Base-by-base conservation (phyloP, 305 asterid species). In the Fraxinus angustifolia region DNA sequence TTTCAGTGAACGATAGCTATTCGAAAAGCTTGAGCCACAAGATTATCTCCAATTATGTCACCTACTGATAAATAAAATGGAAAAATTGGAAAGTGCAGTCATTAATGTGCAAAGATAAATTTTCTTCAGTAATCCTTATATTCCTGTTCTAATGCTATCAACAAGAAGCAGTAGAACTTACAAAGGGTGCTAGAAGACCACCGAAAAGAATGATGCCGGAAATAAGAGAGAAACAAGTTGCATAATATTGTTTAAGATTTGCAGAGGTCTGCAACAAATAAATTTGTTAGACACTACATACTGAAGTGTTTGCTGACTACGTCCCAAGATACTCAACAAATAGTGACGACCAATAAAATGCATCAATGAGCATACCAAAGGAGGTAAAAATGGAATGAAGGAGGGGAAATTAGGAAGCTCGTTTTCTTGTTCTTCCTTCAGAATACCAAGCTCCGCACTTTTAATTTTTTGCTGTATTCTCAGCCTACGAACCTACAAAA, bases 331-430 rank as follows among this genome's bases (percentile, higher is more conserved):
- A 34, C 17, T 0, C 1, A 21, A 14, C 36, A 67, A 28, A 16
- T 70, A 58, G 50, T 78, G 71, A 68, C 23, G 36, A 16, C 77
- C 50, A 72, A 78, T 56, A 72, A 33, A 77, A 23, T 8, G 21
- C 31, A 1, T 53, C 26, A 17, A 53, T 21, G 10, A 36, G 33
- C 89, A 86, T 89, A 94, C 98, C 92, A 95, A 62, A 71, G 98
- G 99, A 73, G 99, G 99, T 90, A 95, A 88, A 89, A 95, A 95
- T 0, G 99, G 99, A 83, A 95, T 95, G 84, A 91, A 95, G 1
- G 99, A 95, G 72, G 98, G 98, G 83, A 92, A 95, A 86, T 87
- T 86, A 68, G 97, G 97, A 84, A 95, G 94, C 83, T 95, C 99
- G 79, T 90, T 90, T 81, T 91, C 97, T 82, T 86, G 91, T 77